Conservation (phyloP, 768 basidiomycete species). For the Lactarius akahatsu region DNA sequence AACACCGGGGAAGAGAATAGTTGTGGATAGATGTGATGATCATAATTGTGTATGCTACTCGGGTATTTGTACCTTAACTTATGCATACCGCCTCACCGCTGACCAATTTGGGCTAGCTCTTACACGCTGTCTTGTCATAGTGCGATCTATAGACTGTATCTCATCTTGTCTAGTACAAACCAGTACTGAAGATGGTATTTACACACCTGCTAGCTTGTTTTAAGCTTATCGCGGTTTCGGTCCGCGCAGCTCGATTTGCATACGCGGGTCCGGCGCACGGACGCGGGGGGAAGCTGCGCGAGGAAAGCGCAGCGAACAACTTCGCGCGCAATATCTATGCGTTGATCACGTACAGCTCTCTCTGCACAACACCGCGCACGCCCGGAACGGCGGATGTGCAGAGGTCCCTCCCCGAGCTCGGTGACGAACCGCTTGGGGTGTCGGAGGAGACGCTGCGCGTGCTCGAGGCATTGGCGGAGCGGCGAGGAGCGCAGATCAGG, state of each 20-base stretch:
- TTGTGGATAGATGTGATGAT: too few species aligned
- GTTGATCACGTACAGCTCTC: constrained; percentile 45
- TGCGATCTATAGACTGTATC: too few species aligned
- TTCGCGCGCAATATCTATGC: constrained; percentile 44
- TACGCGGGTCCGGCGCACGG: constrained; percentile 39
- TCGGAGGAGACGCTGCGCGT: constrained; percentile 38
- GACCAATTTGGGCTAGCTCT: too few species aligned
- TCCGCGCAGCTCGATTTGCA: constrained; percentile 41
- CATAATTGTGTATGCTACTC: too few species aligned
- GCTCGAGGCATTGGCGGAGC: constrained; percentile 38
- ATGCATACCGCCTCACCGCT: too few species aligned
- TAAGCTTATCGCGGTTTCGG: too few species aligned
- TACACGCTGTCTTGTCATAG: too few species aligned
- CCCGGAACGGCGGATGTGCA: not conserved
- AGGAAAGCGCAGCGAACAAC: constrained; percentile 33
- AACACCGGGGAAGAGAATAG: too few species aligned
- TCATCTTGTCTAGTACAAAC: too few species aligned
- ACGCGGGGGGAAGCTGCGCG: constrained; percentile 18
- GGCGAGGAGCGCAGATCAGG: constrained; percentile 36
- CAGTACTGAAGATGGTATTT: not conserved
- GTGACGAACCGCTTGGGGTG: constrained; percentile 45
- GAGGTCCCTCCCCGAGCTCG: constrained; percentile 31
- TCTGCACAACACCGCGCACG: constrained; percentile 35
- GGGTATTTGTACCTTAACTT: too few species aligned
- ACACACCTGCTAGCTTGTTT: too few species aligned